Evolutionary conservation across 2,329 filamentous ascomycete genomes (phyloP).

Genomic region (Aspergillus neoniger): DNA sequence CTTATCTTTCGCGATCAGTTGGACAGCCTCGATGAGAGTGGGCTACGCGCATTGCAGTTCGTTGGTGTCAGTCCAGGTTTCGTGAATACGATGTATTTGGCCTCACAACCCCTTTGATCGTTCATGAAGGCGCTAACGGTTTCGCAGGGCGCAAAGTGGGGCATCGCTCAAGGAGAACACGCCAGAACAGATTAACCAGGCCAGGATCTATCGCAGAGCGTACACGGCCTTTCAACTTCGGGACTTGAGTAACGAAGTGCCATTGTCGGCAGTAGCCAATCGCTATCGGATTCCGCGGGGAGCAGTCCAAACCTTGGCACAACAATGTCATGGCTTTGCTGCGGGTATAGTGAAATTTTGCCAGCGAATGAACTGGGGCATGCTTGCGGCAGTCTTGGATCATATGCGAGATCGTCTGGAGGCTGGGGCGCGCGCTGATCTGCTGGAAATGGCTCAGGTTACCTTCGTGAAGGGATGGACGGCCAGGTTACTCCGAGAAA

Average conservation of each 20-base stretch:
- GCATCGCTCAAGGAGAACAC: constrained; percentile 62
- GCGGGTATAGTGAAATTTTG: constrained; percentile 80
- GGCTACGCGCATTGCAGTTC: constrained; percentile 66
- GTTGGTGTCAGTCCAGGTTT: constrained; percentile 68
- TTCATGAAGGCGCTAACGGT: constrained; percentile 10
- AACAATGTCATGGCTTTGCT: constrained; percentile 76
- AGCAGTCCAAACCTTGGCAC: constrained; percentile 69
- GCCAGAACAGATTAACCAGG: constrained; percentile 59
- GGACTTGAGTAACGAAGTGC: constrained; percentile 75
- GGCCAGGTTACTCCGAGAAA: constrained; percentile 73
- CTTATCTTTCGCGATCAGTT: constrained; percentile 70
- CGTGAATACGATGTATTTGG: constrained; percentile 65
- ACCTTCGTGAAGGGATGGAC: constrained; percentile 77
- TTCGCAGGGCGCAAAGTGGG: constrained; percentile 65
- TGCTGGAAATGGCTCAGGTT: constrained; percentile 70
- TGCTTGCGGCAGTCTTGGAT: constrained; percentile 70
- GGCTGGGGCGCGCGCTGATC: constrained; percentile 70
- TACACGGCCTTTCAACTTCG: constrained; percentile 77
- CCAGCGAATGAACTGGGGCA: constrained; percentile 73
- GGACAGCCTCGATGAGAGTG: constrained; percentile 70
- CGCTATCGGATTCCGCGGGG: constrained; percentile 73
- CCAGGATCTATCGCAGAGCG: constrained; percentile 69
- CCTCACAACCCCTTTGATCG: neutral
- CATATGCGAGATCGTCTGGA: constrained; percentile 74
- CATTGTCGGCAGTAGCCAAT: constrained; percentile 67